Conservation (phyloP, 805 yeast species). For the Limtongia smithiae region DNA sequence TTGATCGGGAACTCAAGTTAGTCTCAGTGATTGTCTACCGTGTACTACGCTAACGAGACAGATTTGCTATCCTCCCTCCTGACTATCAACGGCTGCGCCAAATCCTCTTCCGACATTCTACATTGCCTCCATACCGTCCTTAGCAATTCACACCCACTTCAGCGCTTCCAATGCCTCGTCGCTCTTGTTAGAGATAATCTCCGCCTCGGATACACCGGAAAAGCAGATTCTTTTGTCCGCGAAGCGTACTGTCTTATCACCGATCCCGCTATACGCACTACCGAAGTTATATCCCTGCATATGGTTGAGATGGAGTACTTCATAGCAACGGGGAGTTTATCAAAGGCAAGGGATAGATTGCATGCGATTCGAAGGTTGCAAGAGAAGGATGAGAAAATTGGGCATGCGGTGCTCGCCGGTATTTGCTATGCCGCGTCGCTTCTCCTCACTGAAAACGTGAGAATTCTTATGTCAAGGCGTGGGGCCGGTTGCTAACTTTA, state of each 20-base stretch:
- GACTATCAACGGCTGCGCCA: constrained; percentile 1
- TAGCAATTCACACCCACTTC: neutral
- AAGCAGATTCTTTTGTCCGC: constrained; percentile 2
- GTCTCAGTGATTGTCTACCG: no score
- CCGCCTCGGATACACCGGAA: constrained; percentile 13
- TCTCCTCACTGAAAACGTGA: constrained; percentile 17
- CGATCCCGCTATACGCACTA: neutral
- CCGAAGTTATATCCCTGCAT: neutral
- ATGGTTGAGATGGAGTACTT: constrained; percentile 13
- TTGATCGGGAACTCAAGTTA: constrained; percentile 7
- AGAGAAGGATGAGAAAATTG: neutral
- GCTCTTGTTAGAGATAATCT: constrained; percentile 1
- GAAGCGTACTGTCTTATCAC: neutral
- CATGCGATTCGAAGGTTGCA: neutral
- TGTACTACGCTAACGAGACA: no score
- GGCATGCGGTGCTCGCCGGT: neutral
- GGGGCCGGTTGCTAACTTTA: neutral
- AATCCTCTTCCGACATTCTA: constrained; percentile 1
- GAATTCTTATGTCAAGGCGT: no score
- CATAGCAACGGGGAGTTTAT: constrained; percentile 14
- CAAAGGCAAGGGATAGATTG: constrained; percentile 7
- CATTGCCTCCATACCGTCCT: constrained; percentile 5
- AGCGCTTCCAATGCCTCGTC: neutral
- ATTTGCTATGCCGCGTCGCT: constrained; percentile 5
- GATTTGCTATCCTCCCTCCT: neutral